Evolutionary conservation across 371 early-diverging fungal genomes (phyloP), one percentile per base, ranked within the genome.

Genomic region (Rhizopus microsporus): DNA sequence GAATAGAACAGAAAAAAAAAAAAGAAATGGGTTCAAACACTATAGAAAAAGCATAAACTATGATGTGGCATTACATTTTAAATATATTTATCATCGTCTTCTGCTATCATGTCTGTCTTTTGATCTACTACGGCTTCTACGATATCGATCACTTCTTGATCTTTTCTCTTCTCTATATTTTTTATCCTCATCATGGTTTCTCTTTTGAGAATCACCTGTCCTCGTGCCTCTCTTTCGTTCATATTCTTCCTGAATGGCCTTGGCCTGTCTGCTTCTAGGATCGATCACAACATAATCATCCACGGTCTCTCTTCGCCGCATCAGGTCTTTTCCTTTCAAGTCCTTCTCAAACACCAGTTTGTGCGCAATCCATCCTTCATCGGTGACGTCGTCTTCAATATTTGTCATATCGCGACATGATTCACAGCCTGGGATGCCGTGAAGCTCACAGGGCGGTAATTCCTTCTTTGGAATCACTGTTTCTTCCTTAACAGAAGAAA

Each of bases 231-330:
- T 65, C 29, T 57, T 64, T 52, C 57, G 53, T 12, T 75, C 72
- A 10, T 62, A 67, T 38, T 73, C 74, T 56, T 75, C 65, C 39
- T 77, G 68, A 35, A 71, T 65, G 0, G 73, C 74, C 51, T 78
- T 65, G 13, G 74, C 74, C 38, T 74, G 71, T 38, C 75, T 65
- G 13, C 72, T 73, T 12, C 83, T 68, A 8, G 92, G 90, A 59
- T 92, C 92, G 66, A 90, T 87, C 10, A 91, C 91, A 5, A 88
- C 73, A 63, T 87, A 90, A 52, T 89, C 91, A 59, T 91, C 85
- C 1, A 86, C 78, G 5, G 77, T 77, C 42, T 88, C 88, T 13
- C 75, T 75, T 40, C 83, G 74, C 31, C 84, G 77, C 60, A 82
- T 76, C 13, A 84, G 46, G 55, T 86, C 84, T 53, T 86, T 86